Evolutionary conservation across 768 basidiomycete species (phyloP).

Genomic region (Dacryopinax primogenitus): DNA sequence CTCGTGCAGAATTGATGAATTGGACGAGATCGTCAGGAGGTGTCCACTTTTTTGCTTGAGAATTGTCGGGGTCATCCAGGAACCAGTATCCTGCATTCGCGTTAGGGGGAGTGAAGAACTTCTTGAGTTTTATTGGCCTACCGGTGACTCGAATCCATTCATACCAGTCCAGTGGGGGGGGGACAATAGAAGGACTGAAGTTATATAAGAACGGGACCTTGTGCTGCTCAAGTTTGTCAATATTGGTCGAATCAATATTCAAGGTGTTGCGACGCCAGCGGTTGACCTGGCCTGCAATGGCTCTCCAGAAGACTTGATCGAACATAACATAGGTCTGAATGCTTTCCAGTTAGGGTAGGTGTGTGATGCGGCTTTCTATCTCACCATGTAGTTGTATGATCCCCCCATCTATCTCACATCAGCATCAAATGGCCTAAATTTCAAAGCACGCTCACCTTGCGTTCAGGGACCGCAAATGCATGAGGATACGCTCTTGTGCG

Average conservation of each 20-base stretch:
- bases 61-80: conserved; percentile 82
- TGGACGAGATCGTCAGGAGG: conserved; percentile 66
- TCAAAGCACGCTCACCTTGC: conserved; percentile 45
- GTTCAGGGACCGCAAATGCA: conserved; percentile 93
- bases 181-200: conserved; percentile 82
- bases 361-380: not conserved
- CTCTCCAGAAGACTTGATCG: conserved; percentile 96
- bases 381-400: conserved; percentile 95
- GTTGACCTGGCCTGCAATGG: conserved; percentile 86
- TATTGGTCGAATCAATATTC: conserved; percentile 61
- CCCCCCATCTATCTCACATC: conserved; percentile 63
- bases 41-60: conserved; percentile 68
- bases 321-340: conserved; percentile 85
- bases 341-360: conserved; percentile 7
- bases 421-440: not conserved
- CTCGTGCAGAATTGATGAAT: conserved; percentile 72
- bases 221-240: conserved; percentile 94
- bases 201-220: conserved; percentile 98
- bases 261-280: conserved; percentile 75
- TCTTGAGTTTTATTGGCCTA: conserved; percentile 23
- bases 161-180: conserved; percentile 93
- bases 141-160: conserved; percentile 96
- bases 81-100: conserved; percentile 78
- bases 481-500: conserved; percentile 94
- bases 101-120: conserved; percentile 13